Conservation (phyloP, 2,329 filamentous ascomycete genomes). For the Paraphoma sp. region DNA sequence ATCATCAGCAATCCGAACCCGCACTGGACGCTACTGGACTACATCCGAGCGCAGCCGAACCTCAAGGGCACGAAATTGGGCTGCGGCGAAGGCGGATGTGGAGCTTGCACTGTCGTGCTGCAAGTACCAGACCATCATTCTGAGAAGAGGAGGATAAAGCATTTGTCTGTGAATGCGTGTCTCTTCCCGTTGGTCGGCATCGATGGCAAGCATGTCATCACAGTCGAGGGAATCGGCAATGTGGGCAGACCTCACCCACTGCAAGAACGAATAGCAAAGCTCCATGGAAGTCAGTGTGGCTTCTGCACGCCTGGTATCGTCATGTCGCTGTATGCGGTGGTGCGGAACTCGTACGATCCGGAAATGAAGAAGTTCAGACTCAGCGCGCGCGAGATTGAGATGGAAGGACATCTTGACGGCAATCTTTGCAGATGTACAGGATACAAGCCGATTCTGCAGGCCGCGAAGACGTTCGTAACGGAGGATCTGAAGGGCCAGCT, state of each 20-base stretch:
- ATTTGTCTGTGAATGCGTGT: conserved; percentile 94
- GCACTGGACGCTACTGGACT: conserved; percentile 88
- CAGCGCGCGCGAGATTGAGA: conserved; percentile 45
- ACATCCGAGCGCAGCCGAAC: conserved; percentile 80
- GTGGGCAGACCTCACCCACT: conserved; percentile 83
- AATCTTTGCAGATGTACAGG: conserved; percentile 95
- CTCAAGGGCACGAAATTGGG: conserved; percentile 95
- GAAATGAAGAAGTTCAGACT: conserved; percentile 44
- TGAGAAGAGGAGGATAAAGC: conserved; percentile 86
- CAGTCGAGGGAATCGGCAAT: conserved; percentile 90
- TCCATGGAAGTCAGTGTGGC: conserved; percentile 89
- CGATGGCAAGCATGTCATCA: conserved; percentile 97
- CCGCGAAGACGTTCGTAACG: conserved; percentile 83
- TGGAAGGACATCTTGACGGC: conserved; percentile 74
- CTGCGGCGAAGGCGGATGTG: conserved; percentile 93
- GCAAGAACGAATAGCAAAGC: conserved; percentile 87
- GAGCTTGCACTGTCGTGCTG: conserved; percentile 83
- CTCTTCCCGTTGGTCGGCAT: conserved; percentile 88
- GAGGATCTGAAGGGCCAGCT: conserved; percentile 53
- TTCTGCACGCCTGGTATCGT: conserved; percentile 98
- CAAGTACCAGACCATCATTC: conserved; percentile 62
- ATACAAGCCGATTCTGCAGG: conserved; percentile 90
- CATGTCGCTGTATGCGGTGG: conserved; percentile 86
- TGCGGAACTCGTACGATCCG: conserved; percentile 68
- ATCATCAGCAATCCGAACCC: conserved; percentile 86